Evolutionary conservation across 306 rosid genomes (phyloP), one percentile per base, ranked within the genome.

Genomic region (Betula pendula): DNA sequence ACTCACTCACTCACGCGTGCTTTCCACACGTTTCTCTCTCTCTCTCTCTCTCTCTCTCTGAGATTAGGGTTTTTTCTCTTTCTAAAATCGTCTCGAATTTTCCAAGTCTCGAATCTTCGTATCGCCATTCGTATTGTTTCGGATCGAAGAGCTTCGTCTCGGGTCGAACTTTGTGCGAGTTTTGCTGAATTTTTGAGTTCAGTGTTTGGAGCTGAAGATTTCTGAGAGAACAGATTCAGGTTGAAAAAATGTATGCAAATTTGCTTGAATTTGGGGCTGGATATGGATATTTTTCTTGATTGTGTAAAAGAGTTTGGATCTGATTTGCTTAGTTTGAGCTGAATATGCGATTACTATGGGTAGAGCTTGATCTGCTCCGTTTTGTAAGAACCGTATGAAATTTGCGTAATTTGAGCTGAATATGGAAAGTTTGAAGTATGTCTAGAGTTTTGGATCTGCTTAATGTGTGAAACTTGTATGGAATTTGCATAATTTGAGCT

Each of bases 51-150:
- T 20, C 52, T 50, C 58, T 72, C 35, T 58, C 25, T 25, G 42
- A 13, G 17, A 6, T 47, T 81, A 70, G 69, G 78, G 66, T 75
- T 79, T 63, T 63, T 22, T 80, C 74, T 71, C 80, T 66, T 60
- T 35, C 59, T 29, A 25, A 48, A 72, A 49, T 48, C 48, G 10
- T 60, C 75, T 53, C 27, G 42, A n/a, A 42, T 75, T 67, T 35
- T 81, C 76, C 31, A 65, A 10, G 35, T 58, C 72, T 82, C 51
- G 31, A 24, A 70, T 51, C 51, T 72, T 58, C 80, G 70, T 52
- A 24, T 22, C 76, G 75, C 79, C 17, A 2, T 55, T 81, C 42
- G 60, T 14, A 9, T 42, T 50, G 19, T 67, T 74, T 29, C 60
- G 45, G 62, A 63, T 66, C 48, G 16, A 38, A n/a, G 29, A 35